These are phyloP conservation scores for Fraxinus cuspidata DNA, from an alignment of 257 asterid species.

Conservation along the genomic window DNA sequence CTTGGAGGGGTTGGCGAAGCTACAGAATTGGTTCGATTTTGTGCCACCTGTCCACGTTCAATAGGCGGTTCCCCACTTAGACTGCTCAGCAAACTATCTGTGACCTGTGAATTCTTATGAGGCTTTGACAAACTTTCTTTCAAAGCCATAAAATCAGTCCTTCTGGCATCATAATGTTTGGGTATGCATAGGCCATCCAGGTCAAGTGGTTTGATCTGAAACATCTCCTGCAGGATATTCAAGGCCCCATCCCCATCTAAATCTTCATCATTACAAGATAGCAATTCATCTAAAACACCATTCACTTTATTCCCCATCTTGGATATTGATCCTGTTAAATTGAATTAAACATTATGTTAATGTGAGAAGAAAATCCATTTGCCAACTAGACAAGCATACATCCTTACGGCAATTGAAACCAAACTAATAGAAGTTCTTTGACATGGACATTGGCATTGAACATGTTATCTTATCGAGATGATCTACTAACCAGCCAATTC, in stretches of 20 bases:
- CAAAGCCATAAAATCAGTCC: slow-evolving; percentile 39
- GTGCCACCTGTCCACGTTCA: slow-evolving; percentile 31
- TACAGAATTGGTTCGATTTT: slow-evolving; percentile 29
- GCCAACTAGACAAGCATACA: slow-evolving; percentile 5
- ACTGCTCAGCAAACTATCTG: slow-evolving; percentile 44
- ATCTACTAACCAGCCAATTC: slow-evolving; percentile 59
- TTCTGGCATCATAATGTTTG: slow-evolving; percentile 41
- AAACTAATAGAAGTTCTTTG: slow-evolving; percentile 8
- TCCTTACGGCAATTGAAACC: slow-evolving; percentile 8
- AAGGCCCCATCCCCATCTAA: slow-evolving; percentile 63
- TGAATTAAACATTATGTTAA: slow-evolving; percentile 21
- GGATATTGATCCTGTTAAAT: slow-evolving; percentile 45
- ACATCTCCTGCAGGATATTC: slow-evolving; percentile 62
- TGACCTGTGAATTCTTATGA: slow-evolving; percentile 42
- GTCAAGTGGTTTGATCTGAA: slow-evolving; percentile 70
- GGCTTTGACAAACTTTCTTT: slow-evolving; percentile 45
- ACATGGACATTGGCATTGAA: slow-evolving; percentile 8
- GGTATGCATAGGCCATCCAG: slow-evolving; percentile 41
- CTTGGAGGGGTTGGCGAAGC: slow-evolving; percentile 75
- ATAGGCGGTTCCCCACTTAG: slow-evolving; percentile 36
- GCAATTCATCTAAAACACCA: slow-evolving; percentile 51
- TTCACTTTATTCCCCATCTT: slow-evolving; percentile 37
- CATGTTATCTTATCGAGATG: not conserved
- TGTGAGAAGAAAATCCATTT: slow-evolving; percentile 19
- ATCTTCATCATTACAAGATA: slow-evolving; percentile 53